Base-by-base conservation (phyloP, 495 filamentous ascomycete species). In the Pyrenula massariospora region DNA sequence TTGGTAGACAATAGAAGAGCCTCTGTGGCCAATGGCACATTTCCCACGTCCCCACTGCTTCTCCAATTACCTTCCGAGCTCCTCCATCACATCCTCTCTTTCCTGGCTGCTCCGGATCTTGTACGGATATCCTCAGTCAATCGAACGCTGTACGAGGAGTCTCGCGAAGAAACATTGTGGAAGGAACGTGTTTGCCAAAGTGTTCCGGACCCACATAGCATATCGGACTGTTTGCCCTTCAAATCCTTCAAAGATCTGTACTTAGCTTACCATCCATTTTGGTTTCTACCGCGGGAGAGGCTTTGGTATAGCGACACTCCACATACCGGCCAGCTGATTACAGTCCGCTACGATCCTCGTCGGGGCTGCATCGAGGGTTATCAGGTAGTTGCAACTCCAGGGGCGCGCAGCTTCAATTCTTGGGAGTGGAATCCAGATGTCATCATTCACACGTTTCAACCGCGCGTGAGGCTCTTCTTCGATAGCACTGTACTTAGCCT, bases 271-370 rank as follows among this genome's bases (percentile, higher is more conserved):
- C 77, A 91, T 55, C 84, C 86, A 1, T 84, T 84, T 61, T 95
- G 93, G 87, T 96, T 94, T 62, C 76, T 97, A 0, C 74, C 87
- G 0, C 78, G 77, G 56, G 70, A 88, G 58, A 89, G 87, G 69
- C 68, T 97, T 48, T 97, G 92, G 92, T 90, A 94, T 62, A 78
- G 81, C 25, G 90, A 96, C 68, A 76, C 66, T 23, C 75, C 80
- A n/a, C 68, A 75, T 42, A 75, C 68, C n/a, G 91, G 91, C 0
- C 84, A 83, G 54, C 63, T 96, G 31, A 75, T 94, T 21, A 65
- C 95, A 20, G 74, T 80, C 24, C 82, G 85, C 0, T 96, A 90
- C 62, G 82, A 94, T 65, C 72, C 82, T 20, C 73, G 79, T 19
- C 71, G 79, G 12, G 87, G 84, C 11, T 83, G 84, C 57, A 94